Conservation (phyloP, 345 rosid genomes). For the Eucalyptus rudis region DNA sequence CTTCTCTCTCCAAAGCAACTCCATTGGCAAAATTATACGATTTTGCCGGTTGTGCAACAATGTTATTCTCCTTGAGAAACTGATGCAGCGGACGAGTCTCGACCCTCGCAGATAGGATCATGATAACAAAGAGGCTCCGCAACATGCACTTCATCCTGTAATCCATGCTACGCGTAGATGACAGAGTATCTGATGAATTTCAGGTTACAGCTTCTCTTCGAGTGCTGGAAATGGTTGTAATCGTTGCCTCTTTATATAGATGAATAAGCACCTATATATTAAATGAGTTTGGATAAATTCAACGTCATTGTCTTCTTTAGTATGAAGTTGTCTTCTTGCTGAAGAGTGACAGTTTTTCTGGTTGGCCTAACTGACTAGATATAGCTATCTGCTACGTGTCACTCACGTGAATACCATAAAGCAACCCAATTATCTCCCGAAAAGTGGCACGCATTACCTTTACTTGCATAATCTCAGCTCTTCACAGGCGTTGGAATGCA, state of each 20-base stretch:
- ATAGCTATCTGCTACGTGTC: neutral
- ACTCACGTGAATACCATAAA: neutral
- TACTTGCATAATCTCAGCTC: neutral
- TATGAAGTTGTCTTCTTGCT: neutral
- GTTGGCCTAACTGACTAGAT: neutral
- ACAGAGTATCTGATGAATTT: neutral
- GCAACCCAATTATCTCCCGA: neutral
- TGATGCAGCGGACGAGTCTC: neutral
- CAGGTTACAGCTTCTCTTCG: neutral
- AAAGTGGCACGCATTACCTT: neutral
- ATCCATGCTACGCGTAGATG: neutral
- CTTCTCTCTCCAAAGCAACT: neutral
- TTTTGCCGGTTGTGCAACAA: neutral
- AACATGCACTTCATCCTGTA: neutral
- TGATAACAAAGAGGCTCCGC: neutral
- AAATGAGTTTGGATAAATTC: neutral
- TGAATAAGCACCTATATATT: neutral
- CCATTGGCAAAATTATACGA: neutral
- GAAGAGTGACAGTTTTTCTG: neutral
- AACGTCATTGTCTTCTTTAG: neutral
- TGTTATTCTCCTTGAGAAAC: neutral
- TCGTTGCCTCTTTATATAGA: neutral
- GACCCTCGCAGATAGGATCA: neutral
- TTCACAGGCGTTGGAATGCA: neutral
- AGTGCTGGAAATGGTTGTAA: neutral